These are phyloP conservation scores for Fusarium falciforme DNA, from an alignment of 2,329 filamentous ascomycete species.

Conservation along the genomic window DNA sequence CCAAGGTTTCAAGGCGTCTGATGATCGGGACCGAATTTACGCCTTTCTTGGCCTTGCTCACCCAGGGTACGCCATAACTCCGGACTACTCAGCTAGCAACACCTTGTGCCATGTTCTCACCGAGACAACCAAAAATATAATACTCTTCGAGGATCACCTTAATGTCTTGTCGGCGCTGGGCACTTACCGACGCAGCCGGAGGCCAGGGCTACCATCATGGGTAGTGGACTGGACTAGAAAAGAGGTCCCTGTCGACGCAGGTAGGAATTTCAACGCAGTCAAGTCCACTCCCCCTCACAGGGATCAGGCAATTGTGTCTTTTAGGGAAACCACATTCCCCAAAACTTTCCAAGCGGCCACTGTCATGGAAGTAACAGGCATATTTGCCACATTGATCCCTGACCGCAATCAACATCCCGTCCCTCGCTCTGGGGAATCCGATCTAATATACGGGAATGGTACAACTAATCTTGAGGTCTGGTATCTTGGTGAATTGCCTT, in stretches of 20 bases:
- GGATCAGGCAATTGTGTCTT: neutral
- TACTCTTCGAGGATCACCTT: neutral
- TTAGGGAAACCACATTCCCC: neutral
- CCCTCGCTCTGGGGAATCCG: too few species aligned
- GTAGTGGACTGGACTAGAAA: neutral
- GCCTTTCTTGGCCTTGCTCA: neutral
- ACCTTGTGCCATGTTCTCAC: neutral
- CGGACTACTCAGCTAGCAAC: neutral
- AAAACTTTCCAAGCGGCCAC: neutral
- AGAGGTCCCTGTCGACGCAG: neutral
- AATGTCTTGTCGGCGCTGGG: rapidly evolving
- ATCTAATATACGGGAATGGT: too few species aligned
- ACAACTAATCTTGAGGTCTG: too few species aligned
- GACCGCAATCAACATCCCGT: too few species aligned
- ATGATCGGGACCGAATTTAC: neutral
- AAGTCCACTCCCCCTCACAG: neutral
- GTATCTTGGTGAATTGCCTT: too few species aligned
- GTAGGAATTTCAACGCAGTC: neutral
- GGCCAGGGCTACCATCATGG: neutral
- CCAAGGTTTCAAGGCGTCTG: neutral
- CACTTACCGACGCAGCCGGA: neutral
- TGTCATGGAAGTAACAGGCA: neutral
- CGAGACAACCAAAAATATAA: slow-evolving; percentile 1
- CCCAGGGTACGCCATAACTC: neutral
- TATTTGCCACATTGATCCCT: neutral